Percentiles rank a stretch among this genome's conserved stretches.
Evolutionary conservation across 495 filamentous ascomycete genomes (phyloP).

Genomic region (Penicillium subrubescens): DNA sequence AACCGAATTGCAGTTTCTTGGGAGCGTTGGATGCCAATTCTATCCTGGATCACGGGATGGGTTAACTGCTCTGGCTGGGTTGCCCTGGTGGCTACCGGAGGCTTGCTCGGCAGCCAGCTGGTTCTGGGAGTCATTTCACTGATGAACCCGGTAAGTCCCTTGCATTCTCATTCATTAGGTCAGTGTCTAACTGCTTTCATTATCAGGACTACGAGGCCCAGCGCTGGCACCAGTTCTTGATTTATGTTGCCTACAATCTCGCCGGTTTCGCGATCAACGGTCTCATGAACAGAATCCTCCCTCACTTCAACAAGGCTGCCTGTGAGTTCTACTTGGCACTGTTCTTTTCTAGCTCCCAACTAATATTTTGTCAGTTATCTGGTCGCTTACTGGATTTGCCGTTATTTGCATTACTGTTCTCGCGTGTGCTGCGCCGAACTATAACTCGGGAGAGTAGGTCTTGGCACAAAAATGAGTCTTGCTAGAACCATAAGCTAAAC

Average conservation of each 20-base stretch:
- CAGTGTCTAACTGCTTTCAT: conserved; percentile 2
- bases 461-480: conserved; percentile 20
- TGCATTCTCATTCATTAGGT: too few relatives aligned
- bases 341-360: neutral
- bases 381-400: conserved; percentile 68
- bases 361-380: conserved; percentile 47
- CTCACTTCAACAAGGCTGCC: conserved; percentile 62
- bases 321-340: conserved; percentile 35
- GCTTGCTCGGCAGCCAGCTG: conserved; percentile 57
- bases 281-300: conserved; percentile 62
- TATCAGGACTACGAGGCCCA: conserved; percentile 50
- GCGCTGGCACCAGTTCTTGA: conserved; percentile 73
- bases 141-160: conserved; percentile 49
- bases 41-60: conserved; percentile 76
- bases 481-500: conserved; percentile 40
- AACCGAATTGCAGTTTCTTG: conserved; percentile 34
- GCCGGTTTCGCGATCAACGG: conserved; percentile 67
- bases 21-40: conserved; percentile 58
- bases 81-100: conserved; percentile 51
- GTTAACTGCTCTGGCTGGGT: conserved; percentile 77
- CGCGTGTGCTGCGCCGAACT: conserved; percentile 62
- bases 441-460: conserved; percentile 60
- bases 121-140: conserved; percentile 60
- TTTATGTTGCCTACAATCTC: conserved; percentile 69
- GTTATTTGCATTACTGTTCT: conserved; percentile 70